A percentile compares a stretch with the other conserved stretches of the same genome.
Conservation (phyloP, 352 stramenopile genomes). For the Phytopythium vexans region DNA sequence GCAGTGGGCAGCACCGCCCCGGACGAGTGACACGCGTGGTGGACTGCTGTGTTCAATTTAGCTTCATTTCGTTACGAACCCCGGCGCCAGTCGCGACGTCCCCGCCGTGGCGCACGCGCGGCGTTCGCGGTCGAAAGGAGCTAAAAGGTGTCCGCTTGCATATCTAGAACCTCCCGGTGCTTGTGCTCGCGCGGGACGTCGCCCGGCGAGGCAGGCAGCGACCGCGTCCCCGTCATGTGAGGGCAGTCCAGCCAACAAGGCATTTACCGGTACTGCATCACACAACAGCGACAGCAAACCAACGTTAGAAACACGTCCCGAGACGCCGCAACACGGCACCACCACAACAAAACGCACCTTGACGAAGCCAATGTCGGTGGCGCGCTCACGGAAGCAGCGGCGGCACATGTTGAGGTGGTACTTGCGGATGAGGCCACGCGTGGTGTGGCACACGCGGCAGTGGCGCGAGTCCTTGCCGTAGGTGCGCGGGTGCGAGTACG, state of each 20-base stretch:
- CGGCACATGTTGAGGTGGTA: conserved; percentile 96
- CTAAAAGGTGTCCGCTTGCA: conserved; percentile 53
- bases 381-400: conserved; percentile 95
- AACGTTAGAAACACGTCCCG: background rate
- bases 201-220: conserved; percentile 26
- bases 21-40: no score
- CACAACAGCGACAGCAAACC: conserved; percentile 1
- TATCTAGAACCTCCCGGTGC: conserved; percentile 51
- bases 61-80: conserved; percentile 54
- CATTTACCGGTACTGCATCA: conserved; percentile 62
- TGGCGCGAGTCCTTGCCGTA: conserved; percentile 90
- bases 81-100: background rate
- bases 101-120: no score
- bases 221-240: conserved; percentile 23
- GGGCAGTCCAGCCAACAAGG: conserved; percentile 40
- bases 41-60: conserved; percentile 37
- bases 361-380: conserved; percentile 94
- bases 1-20: no score
- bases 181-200: conserved; percentile 20
- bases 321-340: no score
- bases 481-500: conserved; percentile 82
- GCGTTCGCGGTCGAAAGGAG: conserved; percentile 7
- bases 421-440: conserved; percentile 94
- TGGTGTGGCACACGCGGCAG: conserved; percentile 90
- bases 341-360: conserved; percentile 58